A percentile compares a stretch with the other conserved stretches of the same genome.
Conservation (phyloP, 2,329 filamentous ascomycete species). For the Aciculosporium take region DNA sequence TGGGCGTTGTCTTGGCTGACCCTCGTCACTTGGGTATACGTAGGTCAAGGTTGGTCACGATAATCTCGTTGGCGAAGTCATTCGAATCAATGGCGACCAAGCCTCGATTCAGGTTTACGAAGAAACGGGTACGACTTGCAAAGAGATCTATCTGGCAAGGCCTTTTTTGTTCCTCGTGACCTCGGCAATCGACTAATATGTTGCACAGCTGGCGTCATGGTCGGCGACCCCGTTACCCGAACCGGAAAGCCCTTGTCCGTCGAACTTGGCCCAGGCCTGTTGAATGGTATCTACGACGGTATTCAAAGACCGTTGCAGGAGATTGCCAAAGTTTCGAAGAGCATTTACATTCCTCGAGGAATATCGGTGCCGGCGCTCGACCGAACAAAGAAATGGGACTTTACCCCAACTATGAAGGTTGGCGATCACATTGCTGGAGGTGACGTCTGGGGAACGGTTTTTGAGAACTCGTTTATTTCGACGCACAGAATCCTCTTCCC, state of each 20-base stretch:
- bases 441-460: slow-evolving; percentile 89
- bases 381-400: slow-evolving; percentile 90
- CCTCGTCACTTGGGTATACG: not conserved
- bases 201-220: slow-evolving; percentile 71
- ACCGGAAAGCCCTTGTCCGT: slow-evolving; percentile 95
- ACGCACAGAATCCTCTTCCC: slow-evolving; percentile 90
- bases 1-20: not conserved
- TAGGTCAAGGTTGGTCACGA: slow-evolving; percentile 88
- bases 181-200: not conserved
- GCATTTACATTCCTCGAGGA: slow-evolving; percentile 96
- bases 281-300: slow-evolving; percentile 99
- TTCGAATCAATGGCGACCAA: slow-evolving; percentile 90
- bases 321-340: slow-evolving; percentile 63
- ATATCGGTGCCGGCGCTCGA: slow-evolving; percentile 79
- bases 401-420: slow-evolving; percentile 80
- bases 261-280: slow-evolving; percentile 88
- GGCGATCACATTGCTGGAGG: slow-evolving; percentile 95
- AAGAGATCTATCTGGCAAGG: not conserved
- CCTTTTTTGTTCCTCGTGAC: slow-evolving; percentile 4
- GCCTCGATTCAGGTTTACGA: slow-evolving; percentile 98
- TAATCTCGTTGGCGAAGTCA: slow-evolving; percentile 88
- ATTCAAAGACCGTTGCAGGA: slow-evolving; percentile 88
- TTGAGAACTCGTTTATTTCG: slow-evolving; percentile 87
- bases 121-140: slow-evolving; percentile 61
- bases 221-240: slow-evolving; percentile 81